Base-by-base conservation (phyloP, 139 green algal species). In the Nannochloris sp. region DNA sequence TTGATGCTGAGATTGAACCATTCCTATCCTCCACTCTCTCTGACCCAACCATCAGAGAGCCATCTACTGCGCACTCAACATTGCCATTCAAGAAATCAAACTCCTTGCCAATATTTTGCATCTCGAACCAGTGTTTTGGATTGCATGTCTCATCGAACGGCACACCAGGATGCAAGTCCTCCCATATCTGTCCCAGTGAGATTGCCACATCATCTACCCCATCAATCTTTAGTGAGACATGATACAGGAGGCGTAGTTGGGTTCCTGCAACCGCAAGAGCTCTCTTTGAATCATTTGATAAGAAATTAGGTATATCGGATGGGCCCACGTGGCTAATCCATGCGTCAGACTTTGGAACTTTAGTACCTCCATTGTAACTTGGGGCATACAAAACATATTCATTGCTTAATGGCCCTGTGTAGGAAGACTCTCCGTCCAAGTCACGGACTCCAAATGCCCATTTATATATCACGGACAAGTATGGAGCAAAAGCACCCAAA, bases 241-340 rank as follows among this genome's bases (percentile, higher is more conserved):
- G 57, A 19, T 66, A 18, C 44, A 66, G n/a, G 14, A 66, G 24
- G 4, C 60, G 15, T 19, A 66, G n/a, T 19, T 66, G 60, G 7
- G 34, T 25, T 40, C 60, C 60, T 37, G 60, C 60, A 10, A 27
- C 40, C 2, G 57, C 12, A 43, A 66, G 23, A 21, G 12, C 12
- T 37, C 36, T 24, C 21, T 66, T 19, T 15, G 57, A 19, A 2
- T 53, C 46, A 12, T 58, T 14, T 25, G 14, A 21, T 19, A 66
- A 25, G 37, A 66, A 66, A 19, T 40, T 31, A 25, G 60, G 60
- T 16, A 54, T 14, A 24, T 55, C 15, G 1, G 24, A 34, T 55
- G 34, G 34, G 14, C 36, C 34, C 7, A 25, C n/a, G 1, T 66
- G 24, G 12, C 16, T 25, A 25, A 25, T 53, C 18, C 16, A 19